phyloP scores from a whole-genome alignment of 139 green algal species.

The Auxenochlorella pyrenoidosa region DNA sequence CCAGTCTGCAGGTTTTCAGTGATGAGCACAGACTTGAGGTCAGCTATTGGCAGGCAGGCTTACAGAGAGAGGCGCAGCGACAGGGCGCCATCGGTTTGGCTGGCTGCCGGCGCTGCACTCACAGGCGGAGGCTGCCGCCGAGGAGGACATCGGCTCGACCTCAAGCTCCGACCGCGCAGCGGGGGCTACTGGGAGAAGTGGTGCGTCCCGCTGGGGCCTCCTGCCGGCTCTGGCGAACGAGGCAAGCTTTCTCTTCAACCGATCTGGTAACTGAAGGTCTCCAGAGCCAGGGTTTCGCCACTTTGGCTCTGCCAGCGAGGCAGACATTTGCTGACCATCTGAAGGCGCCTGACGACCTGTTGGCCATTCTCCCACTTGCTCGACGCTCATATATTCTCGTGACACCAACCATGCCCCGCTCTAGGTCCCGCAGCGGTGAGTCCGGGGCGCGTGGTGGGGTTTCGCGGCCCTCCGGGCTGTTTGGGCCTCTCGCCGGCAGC shows the following conservation, averaged over 20 bases:
- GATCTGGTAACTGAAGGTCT: too few species aligned
- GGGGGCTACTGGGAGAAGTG: too few species aligned
- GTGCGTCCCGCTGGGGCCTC: too few species aligned
- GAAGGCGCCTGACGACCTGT: not conserved
- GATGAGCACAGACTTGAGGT: not conserved
- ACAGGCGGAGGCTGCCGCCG: slow-evolving; percentile 65
- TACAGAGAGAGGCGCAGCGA: not conserved
- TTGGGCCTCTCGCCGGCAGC: too few species aligned
- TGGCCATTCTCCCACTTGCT: too few species aligned
- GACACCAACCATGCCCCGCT: slow-evolving; percentile 7
- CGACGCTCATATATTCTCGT: too few species aligned
- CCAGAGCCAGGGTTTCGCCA: not conserved
- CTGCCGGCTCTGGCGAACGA: too few species aligned
- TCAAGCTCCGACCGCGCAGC: not conserved
- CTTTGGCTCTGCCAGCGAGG: not conserved
- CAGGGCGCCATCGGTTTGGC: not conserved
- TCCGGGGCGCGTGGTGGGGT: not conserved
- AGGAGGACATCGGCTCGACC: slow-evolving; percentile 56
- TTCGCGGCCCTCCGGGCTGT: too few species aligned
- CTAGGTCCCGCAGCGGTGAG: not conserved
- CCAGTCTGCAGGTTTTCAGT: slow-evolving; percentile 43
- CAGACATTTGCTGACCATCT: not conserved
- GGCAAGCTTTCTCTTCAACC: too few species aligned
- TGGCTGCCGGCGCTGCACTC: slow-evolving; percentile 48
- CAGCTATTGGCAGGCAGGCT: too few species aligned